Evolutionary conservation across 805 yeast genomes (phyloP).

Genomic region (Cyberlindnera veronae): DNA sequence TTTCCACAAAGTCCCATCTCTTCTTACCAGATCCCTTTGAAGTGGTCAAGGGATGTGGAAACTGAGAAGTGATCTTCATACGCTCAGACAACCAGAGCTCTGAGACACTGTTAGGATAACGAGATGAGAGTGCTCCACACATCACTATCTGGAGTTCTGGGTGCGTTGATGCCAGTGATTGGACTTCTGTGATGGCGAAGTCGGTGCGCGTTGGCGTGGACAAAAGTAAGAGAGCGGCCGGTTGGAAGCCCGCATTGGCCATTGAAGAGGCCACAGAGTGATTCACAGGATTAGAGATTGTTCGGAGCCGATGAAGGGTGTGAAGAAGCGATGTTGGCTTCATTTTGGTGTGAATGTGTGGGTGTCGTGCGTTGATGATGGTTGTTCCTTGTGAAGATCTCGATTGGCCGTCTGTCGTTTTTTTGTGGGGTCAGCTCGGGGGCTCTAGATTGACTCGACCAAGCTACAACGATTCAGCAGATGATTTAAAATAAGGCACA

Average conservation of each 20-base stretch:
- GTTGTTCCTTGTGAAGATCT: not conserved
- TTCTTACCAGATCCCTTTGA: not conserved
- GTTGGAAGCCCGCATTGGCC: constrained; percentile 1
- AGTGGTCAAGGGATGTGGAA: constrained; percentile 1
- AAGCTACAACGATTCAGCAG: too few relatives aligned
- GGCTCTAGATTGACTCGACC: too few relatives aligned
- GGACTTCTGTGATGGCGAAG: constrained; percentile 2
- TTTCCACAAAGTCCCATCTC: constrained; percentile 2
- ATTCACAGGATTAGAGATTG: not conserved
- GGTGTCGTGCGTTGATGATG: not conserved
- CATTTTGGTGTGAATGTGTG: not conserved
- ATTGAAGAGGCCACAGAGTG: not conserved
- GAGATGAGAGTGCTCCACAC: constrained; percentile 1
- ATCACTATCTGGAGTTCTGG: constrained; percentile 3
- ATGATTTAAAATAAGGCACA: too few relatives aligned
- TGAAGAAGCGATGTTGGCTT: not conserved
- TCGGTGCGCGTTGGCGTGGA: constrained; percentile 6
- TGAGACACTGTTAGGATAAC: not conserved
- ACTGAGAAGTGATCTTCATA: not conserved
- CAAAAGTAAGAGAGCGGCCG: constrained; percentile 5
- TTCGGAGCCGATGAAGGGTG: not conserved
- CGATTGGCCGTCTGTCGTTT: not conserved
- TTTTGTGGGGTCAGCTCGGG: too few relatives aligned
- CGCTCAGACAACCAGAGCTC: constrained; percentile 8
- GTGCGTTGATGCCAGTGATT: not conserved